Evolutionary conservation across 2,329 filamentous ascomycete genomes (phyloP), one percentile per base, ranked within the genome.

Genomic region (Pseudogymnoascus sp.): DNA sequence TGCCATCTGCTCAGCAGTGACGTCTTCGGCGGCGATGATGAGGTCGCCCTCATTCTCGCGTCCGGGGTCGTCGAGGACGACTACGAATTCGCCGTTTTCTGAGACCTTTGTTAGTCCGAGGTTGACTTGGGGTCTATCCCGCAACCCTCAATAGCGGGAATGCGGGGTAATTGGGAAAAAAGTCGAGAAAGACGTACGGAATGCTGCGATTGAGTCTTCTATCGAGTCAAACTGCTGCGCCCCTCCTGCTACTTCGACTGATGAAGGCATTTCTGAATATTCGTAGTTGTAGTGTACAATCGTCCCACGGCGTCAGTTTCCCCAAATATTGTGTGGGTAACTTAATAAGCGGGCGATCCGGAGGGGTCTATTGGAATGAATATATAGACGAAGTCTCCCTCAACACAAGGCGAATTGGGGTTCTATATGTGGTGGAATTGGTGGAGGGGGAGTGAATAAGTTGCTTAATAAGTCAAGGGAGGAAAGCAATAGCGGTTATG

Each of bases 1-100:
- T 70, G 92, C 90, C 86, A 96, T 95, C 77, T 97, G 93, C 66
- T 89, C 83, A 24, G 92, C 82, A 7, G 93, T 96, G 66, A 97
- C 78, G 70, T 88, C 83, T 67, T 91, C 80, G 65, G 92, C 93
- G 67, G 94, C 90, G 72, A 97, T 95, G 75, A 97, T 97, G 58
- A 99, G 84, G 78, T 99, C 94, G 75, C 92, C 94, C 82, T 99
- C 94, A 75, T 99, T 99, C 76, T 99, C 94, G 75, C 94, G 92
- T 65, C 87, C 84, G 66, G 91, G 86, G 68, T 90, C 89, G 79
- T 99, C 94, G 71, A 99, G 90, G 37, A 97, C 93, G 64, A 99
- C 86, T 73, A 99, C 88, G 81, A 97, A 97, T 73, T 97, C 87
- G 75, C 91, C 92, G 75, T 86, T 84, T 70, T 81, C 87, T 90